Conservation (phyloP, 1,284 basidiomycete genomes). For the Ganoderma sp. region DNA sequence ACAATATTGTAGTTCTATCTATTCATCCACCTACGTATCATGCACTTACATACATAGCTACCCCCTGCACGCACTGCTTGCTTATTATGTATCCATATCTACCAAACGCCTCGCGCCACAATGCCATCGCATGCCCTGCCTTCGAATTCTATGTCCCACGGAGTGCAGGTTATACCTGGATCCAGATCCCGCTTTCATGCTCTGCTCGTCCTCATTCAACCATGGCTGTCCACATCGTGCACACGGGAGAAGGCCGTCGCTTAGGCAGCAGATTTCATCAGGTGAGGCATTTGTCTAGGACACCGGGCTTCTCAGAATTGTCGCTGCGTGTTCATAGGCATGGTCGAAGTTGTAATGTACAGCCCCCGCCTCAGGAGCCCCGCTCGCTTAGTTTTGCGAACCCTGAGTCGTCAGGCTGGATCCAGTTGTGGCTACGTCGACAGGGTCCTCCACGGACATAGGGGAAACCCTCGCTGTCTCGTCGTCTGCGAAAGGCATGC, state of each 20-base stretch:
- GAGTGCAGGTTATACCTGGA: not conserved
- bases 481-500: not conserved
- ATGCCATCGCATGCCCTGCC: constrained; percentile 18
- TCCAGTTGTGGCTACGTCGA: not conserved
- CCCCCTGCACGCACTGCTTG: constrained; percentile 4
- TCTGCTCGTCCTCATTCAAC: not conserved
- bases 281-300: not conserved
- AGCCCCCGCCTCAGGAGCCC: not conserved
- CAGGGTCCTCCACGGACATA: constrained; percentile 3
- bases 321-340: not conserved
- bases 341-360: not conserved
- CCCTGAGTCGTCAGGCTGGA: not conserved
- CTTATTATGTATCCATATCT: constrained; percentile 32
- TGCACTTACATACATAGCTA: constrained; percentile 1
- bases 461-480: not conserved
- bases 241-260: constrained; percentile 1
- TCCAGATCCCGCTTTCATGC: not conserved
- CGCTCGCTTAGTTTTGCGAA: not conserved
- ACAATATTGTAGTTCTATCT: constrained; percentile 34
- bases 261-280: not conserved
- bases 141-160: not conserved
- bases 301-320: constrained; percentile 3
- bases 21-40: constrained; percentile 23
- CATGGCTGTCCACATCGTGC: not conserved
- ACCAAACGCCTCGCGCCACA: constrained; percentile 27